These are phyloP conservation scores for Thuja plicata DNA, from an alignment of 83 land plant species.

Conservation along the genomic window DNA sequence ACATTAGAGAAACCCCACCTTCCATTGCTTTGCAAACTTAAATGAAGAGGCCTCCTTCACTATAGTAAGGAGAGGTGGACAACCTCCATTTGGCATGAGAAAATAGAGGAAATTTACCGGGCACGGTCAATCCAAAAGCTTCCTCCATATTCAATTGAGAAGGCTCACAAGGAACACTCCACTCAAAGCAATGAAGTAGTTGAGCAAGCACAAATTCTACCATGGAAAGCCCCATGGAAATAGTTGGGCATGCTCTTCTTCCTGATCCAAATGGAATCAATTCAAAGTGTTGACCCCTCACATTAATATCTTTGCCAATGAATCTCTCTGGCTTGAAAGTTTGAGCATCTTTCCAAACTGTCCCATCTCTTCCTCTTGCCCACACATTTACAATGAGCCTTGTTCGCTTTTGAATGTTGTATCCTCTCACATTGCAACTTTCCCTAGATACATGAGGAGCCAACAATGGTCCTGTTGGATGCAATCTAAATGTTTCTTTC, in stretches of 20 bases:
- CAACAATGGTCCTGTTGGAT: constrained; percentile 16
- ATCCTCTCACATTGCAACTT: constrained; percentile 11
- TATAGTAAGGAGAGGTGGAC: neutral
- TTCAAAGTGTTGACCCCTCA: constrained; percentile 21
- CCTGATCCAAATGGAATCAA: constrained; percentile 23
- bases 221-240: neutral
- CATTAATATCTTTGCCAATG: neutral
- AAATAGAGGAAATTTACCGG: neutral
- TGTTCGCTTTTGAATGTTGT: constrained; percentile 7
- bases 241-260: constrained; percentile 13
- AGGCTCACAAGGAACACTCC: constrained; percentile 7
- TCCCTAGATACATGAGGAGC: constrained; percentile 12
- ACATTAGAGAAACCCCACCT: too few relatives aligned
- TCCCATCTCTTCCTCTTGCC: constrained; percentile 22
- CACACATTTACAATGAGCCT: constrained; percentile 7
- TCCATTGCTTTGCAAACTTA: too few relatives aligned
- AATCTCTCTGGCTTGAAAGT: constrained; percentile 23
- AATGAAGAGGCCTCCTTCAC: too few relatives aligned
- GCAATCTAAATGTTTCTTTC: constrained; percentile 24
- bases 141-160: neutral
- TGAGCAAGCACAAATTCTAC: constrained; percentile 17
- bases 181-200: constrained; percentile 17
- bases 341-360: constrained; percentile 17
- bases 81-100: constrained; percentile 3
- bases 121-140: neutral